A percentile compares a stretch with the other conserved stretches of the same genome.
Evolutionary conservation across 352 stramenopile species (phyloP).

Genomic region (Phytophthora chlamydospora): DNA sequence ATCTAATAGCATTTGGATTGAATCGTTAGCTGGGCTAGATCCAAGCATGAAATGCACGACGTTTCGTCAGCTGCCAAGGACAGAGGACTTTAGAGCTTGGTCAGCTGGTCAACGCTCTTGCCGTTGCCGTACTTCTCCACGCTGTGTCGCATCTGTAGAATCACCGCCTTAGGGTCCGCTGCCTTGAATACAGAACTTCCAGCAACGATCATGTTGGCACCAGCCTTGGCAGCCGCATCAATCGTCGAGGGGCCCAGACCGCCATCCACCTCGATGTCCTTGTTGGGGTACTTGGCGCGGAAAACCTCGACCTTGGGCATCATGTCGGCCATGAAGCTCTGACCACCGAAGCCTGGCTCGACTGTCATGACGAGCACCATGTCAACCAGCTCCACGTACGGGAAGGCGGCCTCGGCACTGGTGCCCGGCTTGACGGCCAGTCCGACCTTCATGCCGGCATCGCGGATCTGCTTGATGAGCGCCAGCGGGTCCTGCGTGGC

Average conservation of each 20-base stretch:
- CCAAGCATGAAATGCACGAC: background rate
- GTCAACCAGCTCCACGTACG: constrained; percentile 90
- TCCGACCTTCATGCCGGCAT: constrained; percentile 94
- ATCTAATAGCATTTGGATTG: constrained; percentile 38
- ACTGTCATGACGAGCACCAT: constrained; percentile 99
- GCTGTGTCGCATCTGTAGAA: constrained; percentile 83
- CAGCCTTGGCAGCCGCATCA: constrained; percentile 92
- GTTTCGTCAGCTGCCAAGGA: too few species aligned
- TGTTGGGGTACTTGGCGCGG: constrained; percentile 89
- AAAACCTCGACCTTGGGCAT: constrained; percentile 94
- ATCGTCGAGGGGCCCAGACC: constrained; percentile 94
- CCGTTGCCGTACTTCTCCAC: constrained; percentile 84
- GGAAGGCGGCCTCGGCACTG: constrained; percentile 85
- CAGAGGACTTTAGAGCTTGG: constrained; percentile 40
- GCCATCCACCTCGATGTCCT: constrained; percentile 98
- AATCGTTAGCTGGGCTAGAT: constrained; percentile 11
- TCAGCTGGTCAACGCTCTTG: constrained; percentile 68
- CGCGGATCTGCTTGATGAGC: constrained; percentile 87
- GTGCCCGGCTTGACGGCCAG: constrained; percentile 96
- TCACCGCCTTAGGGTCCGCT: constrained; percentile 65
- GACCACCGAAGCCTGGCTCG: constrained; percentile 96
- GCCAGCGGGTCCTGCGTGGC: constrained; percentile 69
- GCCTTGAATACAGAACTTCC: constrained; percentile 95
- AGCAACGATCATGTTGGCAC: constrained; percentile 98
- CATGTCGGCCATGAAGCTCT: constrained; percentile 97